Conservation (phyloP, 73 alveolate genomes). For the Paramecium biaurelia region DNA sequence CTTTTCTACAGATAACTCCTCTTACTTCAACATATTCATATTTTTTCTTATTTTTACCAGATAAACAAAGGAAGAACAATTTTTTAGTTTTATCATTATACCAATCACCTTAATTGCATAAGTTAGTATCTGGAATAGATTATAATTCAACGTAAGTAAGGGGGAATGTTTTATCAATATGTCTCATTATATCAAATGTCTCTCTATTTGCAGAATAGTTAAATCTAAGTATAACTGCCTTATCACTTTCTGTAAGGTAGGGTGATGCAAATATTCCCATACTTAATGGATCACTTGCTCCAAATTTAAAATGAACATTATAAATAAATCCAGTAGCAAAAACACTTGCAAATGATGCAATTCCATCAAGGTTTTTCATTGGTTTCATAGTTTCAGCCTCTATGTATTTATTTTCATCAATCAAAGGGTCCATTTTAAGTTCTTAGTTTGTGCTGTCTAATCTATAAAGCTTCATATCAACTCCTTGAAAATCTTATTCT, state of each 20-base stretch:
- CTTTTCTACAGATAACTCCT: constrained; percentile 33
- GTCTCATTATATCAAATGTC: not conserved
- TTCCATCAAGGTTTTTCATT: not conserved
- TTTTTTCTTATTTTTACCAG: constrained; percentile 3
- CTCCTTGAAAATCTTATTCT: not conserved
- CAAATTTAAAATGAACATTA: constrained; percentile 43
- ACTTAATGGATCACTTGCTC: constrained; percentile 2
- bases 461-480: constrained; percentile 18
- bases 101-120: constrained; percentile 56
- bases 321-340: constrained; percentile 44
- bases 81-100: constrained; percentile 13
- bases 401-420: not conserved
- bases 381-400: constrained; percentile 18
- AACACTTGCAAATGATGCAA: not conserved
- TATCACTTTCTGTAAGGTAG: not conserved
- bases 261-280: constrained; percentile 53
- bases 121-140: not conserved
- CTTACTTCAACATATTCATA: constrained; percentile 31
- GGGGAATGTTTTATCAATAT: not conserved
- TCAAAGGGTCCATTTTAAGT: not conserved
- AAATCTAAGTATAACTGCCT: constrained; percentile 34
- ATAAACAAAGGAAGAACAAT: constrained; percentile 26
- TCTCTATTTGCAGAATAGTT: constrained; percentile 37
- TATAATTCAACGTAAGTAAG: not conserved
- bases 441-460: not conserved